Evolutionary conservation across 441 rosid genomes (phyloP).

Genomic region (Capsella rubella): DNA sequence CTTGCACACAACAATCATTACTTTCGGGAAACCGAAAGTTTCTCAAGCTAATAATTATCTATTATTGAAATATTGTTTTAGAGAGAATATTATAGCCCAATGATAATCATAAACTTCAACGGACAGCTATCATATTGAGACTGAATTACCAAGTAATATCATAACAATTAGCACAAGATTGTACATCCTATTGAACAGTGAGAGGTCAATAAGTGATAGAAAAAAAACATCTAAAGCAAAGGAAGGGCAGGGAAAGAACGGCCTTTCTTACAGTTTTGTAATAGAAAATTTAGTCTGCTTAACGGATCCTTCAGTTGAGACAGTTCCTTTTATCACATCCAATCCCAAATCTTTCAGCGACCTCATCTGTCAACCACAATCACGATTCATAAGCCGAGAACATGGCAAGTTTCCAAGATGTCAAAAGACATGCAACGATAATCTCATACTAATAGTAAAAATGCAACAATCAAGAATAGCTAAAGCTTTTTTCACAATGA

Average conservation of each 20-base stretch:
- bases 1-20: constrained; percentile 12
- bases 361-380: constrained; percentile 63
- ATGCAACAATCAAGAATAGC: constrained; percentile 15
- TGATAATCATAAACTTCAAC: neutral
- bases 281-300: constrained; percentile 83
- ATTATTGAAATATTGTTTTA: neutral
- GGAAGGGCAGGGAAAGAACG: constrained; percentile 11
- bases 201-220: constrained; percentile 23
- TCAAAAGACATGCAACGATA: neutral
- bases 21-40: neutral
- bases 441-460: neutral
- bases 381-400: constrained; percentile 22
- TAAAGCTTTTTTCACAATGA: constrained; percentile 4
- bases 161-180: constrained; percentile 19
- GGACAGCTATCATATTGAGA: neutral
- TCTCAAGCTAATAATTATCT: neutral
- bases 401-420: neutral
- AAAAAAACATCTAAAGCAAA: constrained; percentile 6
- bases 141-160: neutral
- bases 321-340: constrained; percentile 87
- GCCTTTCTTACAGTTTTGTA: constrained; percentile 66
- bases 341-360: constrained; percentile 87
- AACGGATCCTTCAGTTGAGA: constrained; percentile 74
- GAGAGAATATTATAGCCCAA: neutral
- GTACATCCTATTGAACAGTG: constrained; percentile 5